phyloP scores from a whole-genome alignment of 2,329 filamentous ascomycete species.

The Stachybotrys echinatus region DNA sequence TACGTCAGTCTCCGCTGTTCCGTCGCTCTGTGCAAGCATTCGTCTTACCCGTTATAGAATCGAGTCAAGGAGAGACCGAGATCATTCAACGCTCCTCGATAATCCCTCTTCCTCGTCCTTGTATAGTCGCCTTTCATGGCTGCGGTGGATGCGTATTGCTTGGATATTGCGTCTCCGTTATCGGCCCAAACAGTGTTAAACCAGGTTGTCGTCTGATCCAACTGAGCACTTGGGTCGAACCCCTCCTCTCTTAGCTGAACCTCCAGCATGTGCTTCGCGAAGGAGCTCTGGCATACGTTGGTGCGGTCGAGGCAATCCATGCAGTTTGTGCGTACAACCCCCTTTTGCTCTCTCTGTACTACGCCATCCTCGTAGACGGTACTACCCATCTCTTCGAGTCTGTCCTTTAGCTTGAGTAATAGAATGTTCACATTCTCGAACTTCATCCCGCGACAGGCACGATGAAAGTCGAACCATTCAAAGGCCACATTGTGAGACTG shows the following conservation, averaged over 20 bases:
- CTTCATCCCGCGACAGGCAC: conserved; percentile 89
- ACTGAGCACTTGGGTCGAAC: conserved; percentile 67
- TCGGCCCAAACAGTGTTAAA: conserved; percentile 98
- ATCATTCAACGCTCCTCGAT: conserved; percentile 86
- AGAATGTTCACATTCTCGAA: conserved; percentile 90
- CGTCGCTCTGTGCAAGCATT: not conserved
- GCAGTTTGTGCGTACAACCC: conserved; percentile 89
- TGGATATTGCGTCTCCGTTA: conserved; percentile 92
- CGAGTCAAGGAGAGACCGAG: conserved; percentile 81
- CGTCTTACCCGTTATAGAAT: conserved; percentile 61
- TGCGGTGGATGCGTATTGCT: conserved; percentile 92
- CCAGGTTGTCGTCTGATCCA: conserved; percentile 79
- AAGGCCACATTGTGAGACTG: conserved; percentile 46
- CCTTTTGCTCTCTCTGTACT: conserved; percentile 52
- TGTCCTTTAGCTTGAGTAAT: conserved; percentile 62
- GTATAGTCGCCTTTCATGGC: conserved; percentile 97
- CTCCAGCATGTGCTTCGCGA: conserved; percentile 78
- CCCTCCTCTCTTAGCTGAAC: conserved; percentile 70
- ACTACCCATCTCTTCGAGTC: conserved; percentile 67
- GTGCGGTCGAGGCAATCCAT: conserved; percentile 98
- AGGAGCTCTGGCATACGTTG: conserved; percentile 91
- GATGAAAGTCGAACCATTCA: conserved; percentile 98
- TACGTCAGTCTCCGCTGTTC: not conserved
- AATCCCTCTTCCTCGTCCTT: conserved; percentile 82
- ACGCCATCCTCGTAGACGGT: conserved; percentile 50